These are phyloP conservation scores for Colletotrichum tofieldiae DNA, from an alignment of 2,329 filamentous ascomycete species.

Conservation along the genomic window DNA sequence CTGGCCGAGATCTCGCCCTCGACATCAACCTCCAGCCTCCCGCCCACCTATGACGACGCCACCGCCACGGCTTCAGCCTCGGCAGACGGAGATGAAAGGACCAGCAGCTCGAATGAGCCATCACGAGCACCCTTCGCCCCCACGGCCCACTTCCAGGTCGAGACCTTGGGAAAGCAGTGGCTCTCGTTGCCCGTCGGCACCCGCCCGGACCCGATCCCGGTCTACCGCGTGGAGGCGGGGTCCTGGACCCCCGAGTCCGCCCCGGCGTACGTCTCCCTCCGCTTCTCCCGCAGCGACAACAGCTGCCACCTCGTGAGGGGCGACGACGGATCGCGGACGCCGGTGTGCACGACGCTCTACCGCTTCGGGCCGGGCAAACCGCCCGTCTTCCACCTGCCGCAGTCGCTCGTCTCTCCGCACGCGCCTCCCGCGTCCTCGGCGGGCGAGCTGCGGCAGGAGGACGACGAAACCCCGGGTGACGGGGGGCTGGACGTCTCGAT, in stretches of 20 bases:
- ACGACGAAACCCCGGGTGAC: conserved; percentile 44
- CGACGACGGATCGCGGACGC: conserved; percentile 49
- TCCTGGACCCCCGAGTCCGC: conserved; percentile 36
- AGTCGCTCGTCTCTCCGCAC: conserved; percentile 17
- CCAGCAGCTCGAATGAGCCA: background rate
- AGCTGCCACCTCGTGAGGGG: conserved; percentile 64
- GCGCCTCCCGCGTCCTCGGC: conserved; percentile 32
- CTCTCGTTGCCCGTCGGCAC: conserved; percentile 59
- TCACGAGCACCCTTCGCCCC: conserved; percentile 55
- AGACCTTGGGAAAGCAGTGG: conserved; percentile 60
- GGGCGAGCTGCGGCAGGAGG: conserved; percentile 47
- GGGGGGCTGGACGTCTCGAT: conserved; percentile 46
- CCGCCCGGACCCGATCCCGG: conserved; percentile 57
- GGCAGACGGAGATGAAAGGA: background rate
- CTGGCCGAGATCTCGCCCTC: background rate
- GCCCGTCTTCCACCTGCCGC: conserved; percentile 60
- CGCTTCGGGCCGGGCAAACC: conserved; percentile 69
- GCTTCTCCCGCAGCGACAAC: conserved; percentile 63
- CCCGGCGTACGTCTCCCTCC: conserved; percentile 65
- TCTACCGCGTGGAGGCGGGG: conserved; percentile 57
- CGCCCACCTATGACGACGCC: conserved; percentile 51
- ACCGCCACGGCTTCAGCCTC: conserved; percentile 37
- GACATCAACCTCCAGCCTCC: conserved; percentile 27
- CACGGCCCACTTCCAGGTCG: conserved; percentile 64
- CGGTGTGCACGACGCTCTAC: conserved; percentile 68